Base-by-base conservation (phyloP, 495 filamentous ascomycete genomes). In the Echria macrotheca region DNA sequence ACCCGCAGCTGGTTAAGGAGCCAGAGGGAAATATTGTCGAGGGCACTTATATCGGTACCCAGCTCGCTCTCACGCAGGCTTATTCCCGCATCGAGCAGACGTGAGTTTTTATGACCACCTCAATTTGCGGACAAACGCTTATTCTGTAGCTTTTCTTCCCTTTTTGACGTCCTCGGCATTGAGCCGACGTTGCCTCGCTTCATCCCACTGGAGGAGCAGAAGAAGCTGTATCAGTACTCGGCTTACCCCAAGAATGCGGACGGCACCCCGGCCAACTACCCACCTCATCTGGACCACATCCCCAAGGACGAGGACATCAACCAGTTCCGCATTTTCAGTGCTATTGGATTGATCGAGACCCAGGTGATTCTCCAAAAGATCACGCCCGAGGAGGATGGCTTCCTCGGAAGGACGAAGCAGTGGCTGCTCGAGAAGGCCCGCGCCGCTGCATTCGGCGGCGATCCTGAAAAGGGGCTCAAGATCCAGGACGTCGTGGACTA, bases 401-500 rank as follows among this genome's bases (percentile, higher is more conserved):
- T 70, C 26, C 18, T 63, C 8, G 62, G 66, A 3, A 49, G 49
- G 23, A 60, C 64, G 14, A 63, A 58, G 43, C 38, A 59, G 24
- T 61, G 58, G 55, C 41, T 69, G 6, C 42, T 64, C 18, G 55
- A 60, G 22, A 56, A 57, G 43, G 49, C 50, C 0, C 50, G 57
- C 1, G 49, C 55, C 8, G 49, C 48, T 14, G 63, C 54, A 0
- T 61, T 63, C 44, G 56, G 59, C 1, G 68, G 66, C 1, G 47
- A 56, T 1, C 62, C 64, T 2, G 49, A 68, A 24, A 58, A 59
- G 42, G 69, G 68, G 1, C 37, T 61, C n/a, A 69, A 31, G 7
- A 63, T 71, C 32, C 60, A 68, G 44, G 66, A 72, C 33, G 60
- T 68, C 0, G 68, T 66, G 22, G 56, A 65, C 40, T 67, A 66